These are phyloP conservation scores for Cyclocybe aegerita DNA, from an alignment of 768 basidiomycete genomes.

Conservation along the genomic window DNA sequence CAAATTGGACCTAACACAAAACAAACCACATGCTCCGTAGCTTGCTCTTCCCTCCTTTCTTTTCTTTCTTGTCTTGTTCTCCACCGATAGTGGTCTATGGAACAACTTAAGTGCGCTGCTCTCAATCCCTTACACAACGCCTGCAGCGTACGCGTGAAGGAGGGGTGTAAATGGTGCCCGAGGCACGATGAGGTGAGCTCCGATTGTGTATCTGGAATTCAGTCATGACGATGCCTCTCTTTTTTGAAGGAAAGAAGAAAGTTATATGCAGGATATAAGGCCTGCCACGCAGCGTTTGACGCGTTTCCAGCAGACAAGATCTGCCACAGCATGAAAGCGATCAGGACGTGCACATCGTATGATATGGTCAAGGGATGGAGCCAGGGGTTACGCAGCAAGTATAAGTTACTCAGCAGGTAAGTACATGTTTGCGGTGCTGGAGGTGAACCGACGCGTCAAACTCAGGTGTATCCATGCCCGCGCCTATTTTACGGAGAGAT, in stretches of 20 bases:
- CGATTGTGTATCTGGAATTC: background rate
- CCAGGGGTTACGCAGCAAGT: conserved; percentile 27
- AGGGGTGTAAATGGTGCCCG: conserved; percentile 15
- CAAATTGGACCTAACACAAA: background rate
- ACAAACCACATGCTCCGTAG: too few relatives aligned
- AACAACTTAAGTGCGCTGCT: conserved; percentile 3
- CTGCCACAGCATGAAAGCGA: conserved; percentile 20
- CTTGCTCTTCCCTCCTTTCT: background rate
- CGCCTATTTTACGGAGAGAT: conserved; percentile 35
- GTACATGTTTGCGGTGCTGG: background rate
- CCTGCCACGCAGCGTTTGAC: conserved; percentile 28
- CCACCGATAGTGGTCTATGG: background rate
- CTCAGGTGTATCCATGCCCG: conserved; percentile 37
- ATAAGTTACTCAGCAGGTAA: conserved; percentile 31
- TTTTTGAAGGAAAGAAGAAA: conserved; percentile 30
- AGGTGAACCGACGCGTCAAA: background rate
- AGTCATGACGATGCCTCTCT: background rate
- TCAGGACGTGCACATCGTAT: conserved; percentile 28
- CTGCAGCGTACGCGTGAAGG: conserved; percentile 7
- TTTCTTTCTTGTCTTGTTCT: background rate
- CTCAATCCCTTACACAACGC: conserved; percentile 1
- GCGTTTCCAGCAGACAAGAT: conserved; percentile 24
- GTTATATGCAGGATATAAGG: conserved; percentile 35
- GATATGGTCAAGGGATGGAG: conserved; percentile 32
- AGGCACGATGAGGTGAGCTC: conserved; percentile 11